Conservation (phyloP, 2,329 filamentous ascomycete genomes). For the Botrytis medusae region DNA sequence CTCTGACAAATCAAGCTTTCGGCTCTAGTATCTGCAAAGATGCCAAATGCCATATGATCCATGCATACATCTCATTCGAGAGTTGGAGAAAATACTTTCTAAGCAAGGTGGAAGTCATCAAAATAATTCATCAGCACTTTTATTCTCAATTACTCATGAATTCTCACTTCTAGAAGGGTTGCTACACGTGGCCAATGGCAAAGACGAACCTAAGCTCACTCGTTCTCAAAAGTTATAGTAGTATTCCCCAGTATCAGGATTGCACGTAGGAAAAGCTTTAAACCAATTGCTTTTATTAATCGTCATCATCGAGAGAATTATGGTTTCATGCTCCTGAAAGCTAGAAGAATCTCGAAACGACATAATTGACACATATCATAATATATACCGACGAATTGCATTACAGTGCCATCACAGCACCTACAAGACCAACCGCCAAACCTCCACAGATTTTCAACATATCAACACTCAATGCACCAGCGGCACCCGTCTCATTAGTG, state of each 20-base stretch:
- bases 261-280: neutral
- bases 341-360: too few species aligned
- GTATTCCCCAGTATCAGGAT: neutral
- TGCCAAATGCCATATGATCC: neutral
- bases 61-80: neutral
- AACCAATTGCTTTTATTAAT: neutral
- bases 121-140: neutral
- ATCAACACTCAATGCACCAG: slow-evolving; percentile 1
- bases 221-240: neutral
- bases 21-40: neutral
- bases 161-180: neutral
- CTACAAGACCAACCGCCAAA: slow-evolving; percentile 20
- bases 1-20: neutral
- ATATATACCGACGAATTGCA: neutral
- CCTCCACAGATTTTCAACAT: slow-evolving; percentile 1
- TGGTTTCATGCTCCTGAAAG: neutral
- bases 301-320: neutral
- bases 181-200: neutral
- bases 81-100: neutral
- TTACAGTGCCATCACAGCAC: slow-evolving; percentile 22
- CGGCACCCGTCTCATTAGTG: neutral
- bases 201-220: neutral
- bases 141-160: too few species aligned
- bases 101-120: neutral
- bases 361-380: neutral